Base-by-base conservation (phyloP, 169 alveolate genomes). In the Plasmodium vivax region DNA sequence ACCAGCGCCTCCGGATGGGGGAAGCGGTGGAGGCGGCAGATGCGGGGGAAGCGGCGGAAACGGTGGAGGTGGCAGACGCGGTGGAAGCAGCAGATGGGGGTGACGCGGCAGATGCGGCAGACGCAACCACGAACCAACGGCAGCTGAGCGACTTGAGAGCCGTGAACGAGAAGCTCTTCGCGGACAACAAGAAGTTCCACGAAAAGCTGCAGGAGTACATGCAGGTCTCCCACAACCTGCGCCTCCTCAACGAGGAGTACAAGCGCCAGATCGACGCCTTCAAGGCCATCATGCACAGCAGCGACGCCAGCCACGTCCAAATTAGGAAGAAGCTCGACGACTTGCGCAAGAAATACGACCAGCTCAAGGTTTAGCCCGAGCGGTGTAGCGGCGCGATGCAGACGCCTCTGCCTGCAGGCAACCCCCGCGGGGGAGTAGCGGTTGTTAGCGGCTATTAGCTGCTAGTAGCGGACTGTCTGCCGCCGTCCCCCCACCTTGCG, bases 131-230 rank as follows among this genome's bases (percentile, higher is more conserved):
- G 23, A 36, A 62, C 4, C 27, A 36, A 73, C 85, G 74, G 32
- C 75, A 85, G 80, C 14, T 85, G n/a, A 36, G 23, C n/a, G 80
- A 74, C 23, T 32, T 85, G 0, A 72, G 58, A 74, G n/a, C 43
- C 5, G 38, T 85, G 23, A 85, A 85, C 51, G 93, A 85, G 43
- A 85, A 85, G 16, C 62, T 85, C 16, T 85, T 85, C 80, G 36
- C 32, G 19, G 93, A 85, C 32, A 85, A 85, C 38, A 85, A 85
- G 77, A 73, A 12, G 30, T 85, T 85, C 5, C 84, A 85, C 54
- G 41, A 30, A 4, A 85, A 85, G 54, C 47, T 85, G 0, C 84
- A 85, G 19, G 93, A 85, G 9, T 72, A 85, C 56, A 12, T 74
- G 14, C 83, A 85, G 43, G 36, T 85, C 7, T 72, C 84, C 3